These are phyloP conservation scores for Madurella mycetomatis DNA, from an alignment of 2,329 filamentous ascomycete genomes.

Conservation along the genomic window DNA sequence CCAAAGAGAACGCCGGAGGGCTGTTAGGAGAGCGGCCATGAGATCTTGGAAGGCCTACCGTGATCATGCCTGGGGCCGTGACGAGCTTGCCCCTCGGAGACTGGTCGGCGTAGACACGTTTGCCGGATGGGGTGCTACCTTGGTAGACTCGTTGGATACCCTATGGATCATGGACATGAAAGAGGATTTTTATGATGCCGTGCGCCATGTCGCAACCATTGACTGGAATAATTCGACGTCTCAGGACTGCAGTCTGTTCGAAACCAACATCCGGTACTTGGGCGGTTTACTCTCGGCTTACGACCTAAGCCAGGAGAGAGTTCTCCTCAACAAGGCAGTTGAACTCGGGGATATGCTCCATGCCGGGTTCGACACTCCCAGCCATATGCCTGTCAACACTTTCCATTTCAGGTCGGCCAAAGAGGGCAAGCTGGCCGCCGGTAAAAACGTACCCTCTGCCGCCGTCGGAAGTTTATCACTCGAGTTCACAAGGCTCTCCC, in stretches of 20 bases:
- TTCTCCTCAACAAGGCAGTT: slow-evolving; percentile 46
- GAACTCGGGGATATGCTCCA: slow-evolving; percentile 53
- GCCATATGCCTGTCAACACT: slow-evolving; percentile 46
- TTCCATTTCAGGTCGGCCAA: slow-evolving; percentile 42
- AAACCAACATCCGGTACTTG: slow-evolving; percentile 56
- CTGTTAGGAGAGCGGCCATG: slow-evolving; percentile 37
- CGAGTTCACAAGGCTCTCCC: slow-evolving; percentile 70
- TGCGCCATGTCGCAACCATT: slow-evolving; percentile 46
- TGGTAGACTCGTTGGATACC: slow-evolving; percentile 57
- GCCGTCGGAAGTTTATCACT: slow-evolving; percentile 63
- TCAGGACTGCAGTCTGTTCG: slow-evolving; percentile 53
- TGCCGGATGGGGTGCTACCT: slow-evolving; percentile 53
- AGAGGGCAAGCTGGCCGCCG: slow-evolving; percentile 34
- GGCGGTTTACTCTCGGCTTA: slow-evolving; percentile 50
- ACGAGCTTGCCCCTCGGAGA: slow-evolving; percentile 51
- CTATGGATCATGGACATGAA: slow-evolving; percentile 57
- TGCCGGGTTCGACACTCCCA: slow-evolving; percentile 51
- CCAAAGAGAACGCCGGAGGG: slow-evolving; percentile 33
- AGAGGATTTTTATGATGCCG: slow-evolving; percentile 51
- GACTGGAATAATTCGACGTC: slow-evolving; percentile 49
- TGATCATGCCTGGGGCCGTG: slow-evolving; percentile 51
- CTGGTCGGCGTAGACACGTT: slow-evolving; percentile 44
- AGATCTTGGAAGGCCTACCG: slow-evolving; percentile 51
- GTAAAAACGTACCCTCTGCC: slow-evolving; percentile 38
- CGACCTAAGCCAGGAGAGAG: slow-evolving; percentile 44